phyloP scores from a whole-genome alignment of 1,284 basidiomycete species.

The Papiliotrema terrestris region DNA sequence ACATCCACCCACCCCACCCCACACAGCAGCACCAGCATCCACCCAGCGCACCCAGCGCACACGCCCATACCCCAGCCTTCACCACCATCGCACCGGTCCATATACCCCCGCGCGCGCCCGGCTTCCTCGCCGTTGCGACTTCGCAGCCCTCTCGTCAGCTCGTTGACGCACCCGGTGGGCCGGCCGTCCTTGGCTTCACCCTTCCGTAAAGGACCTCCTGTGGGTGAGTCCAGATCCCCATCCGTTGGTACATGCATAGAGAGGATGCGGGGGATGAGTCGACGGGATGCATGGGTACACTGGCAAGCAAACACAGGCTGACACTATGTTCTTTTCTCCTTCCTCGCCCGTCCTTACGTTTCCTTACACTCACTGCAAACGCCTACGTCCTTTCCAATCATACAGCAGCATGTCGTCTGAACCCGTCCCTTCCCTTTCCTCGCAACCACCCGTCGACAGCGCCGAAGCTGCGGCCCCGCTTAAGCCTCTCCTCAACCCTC shows the following conservation, averaged over 20 bases:
- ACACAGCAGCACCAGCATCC: too few species aligned
- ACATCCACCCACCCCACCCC: neutral
- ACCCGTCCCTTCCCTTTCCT: conserved; percentile 1
- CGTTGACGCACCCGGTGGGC: too few species aligned
- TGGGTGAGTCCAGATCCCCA: too few species aligned
- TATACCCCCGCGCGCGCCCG: too few species aligned
- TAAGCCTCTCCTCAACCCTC: conserved; percentile 38
- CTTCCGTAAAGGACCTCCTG: too few species aligned
- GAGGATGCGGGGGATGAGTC: neutral
- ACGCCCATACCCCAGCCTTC: neutral
- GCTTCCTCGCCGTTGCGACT: too few species aligned
- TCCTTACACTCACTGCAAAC: neutral
- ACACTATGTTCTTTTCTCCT: neutral
- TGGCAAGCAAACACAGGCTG: neutral
- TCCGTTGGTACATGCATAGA: too few species aligned
- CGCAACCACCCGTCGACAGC: neutral
- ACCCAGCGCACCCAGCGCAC: too few species aligned
- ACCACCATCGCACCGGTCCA: too few species aligned
- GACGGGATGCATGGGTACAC: neutral
- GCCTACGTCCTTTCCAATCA: neutral
- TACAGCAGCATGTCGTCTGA: neutral
- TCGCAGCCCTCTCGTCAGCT: too few species aligned
- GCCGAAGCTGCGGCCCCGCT: conserved; percentile 6
- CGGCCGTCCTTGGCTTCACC: too few species aligned
- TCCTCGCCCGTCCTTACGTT: neutral